Base-by-base conservation (phyloP, 2,329 filamentous ascomycete species). In the Talaromyces sp. region DNA sequence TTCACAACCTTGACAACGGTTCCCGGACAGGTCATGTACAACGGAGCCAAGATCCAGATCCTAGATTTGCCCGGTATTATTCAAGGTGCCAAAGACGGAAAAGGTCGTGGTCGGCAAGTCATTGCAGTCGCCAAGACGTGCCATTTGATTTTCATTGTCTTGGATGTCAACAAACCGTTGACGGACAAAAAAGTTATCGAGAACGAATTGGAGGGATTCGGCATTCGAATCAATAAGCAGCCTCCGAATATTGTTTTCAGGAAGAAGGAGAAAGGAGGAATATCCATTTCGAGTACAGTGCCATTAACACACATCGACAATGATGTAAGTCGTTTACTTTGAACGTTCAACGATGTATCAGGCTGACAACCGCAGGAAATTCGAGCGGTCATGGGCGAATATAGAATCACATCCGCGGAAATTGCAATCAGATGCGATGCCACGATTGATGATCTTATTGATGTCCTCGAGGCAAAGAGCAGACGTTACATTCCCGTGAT, bases 111-210 rank as follows among this genome's bases (percentile, higher is more conserved):
- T 85, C 89, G 94, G 72, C 95, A 99, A 82, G 95, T 99, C 74
- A 99, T 99, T 82, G 95, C 95, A 9, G 95, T 99, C 58, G 94
- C 95, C 66, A 99, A 99, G 84, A 98, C 95, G 19, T 99, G 95
- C 82, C 91, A 99, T 84, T 82, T 99, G 72, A 99, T 99, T 73
- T 98, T 98, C 80, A 99, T 99, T 75, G 92, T 99, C 57, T 85
- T 99, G 63, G 95, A 99, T 75, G 95, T 99, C 74, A 98, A 98
- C 82, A 99, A 99, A 81, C 95, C 95, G 27, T 83, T 99, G 72
- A 96, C 94, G 16, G 95, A 99, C 81, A 99, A 99, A 84, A 88
- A 92, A 67, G 85, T 99, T 68, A 99, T 99, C 74, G 95, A 99
- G 81, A 85, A 87, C 60, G 95, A 99, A 82, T 81, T 99, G 76